phyloP scores from a whole-genome alignment of 2,329 filamentous ascomycete genomes.

The Verticillium albo-atrum region DNA sequence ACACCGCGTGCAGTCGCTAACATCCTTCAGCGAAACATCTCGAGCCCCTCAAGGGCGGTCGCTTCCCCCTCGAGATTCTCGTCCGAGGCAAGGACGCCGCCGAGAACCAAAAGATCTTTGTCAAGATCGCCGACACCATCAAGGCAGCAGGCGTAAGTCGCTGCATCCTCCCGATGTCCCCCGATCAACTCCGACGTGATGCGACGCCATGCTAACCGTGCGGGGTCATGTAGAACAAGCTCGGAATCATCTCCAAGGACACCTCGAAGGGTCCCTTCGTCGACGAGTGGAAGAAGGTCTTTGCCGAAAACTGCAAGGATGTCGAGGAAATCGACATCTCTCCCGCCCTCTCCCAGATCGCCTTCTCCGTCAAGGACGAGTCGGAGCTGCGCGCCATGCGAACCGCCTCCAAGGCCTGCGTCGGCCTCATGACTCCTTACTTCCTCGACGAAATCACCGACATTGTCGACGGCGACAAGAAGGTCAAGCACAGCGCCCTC shows the following conservation, averaged over 20 bases:
- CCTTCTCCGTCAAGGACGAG: constrained; percentile 92
- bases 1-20: background rate
- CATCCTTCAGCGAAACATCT: constrained; percentile 77
- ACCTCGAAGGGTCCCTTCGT: constrained; percentile 81
- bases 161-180: background rate
- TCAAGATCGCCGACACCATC: constrained; percentile 78
- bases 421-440: constrained; percentile 90
- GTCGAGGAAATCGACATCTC: constrained; percentile 85
- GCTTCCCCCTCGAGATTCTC: constrained; percentile 87
- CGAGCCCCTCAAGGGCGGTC: constrained; percentile 85
- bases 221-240: constrained; percentile 63
- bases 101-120: constrained; percentile 86
- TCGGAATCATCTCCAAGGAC: constrained; percentile 83
- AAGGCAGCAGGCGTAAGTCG: constrained; percentile 76
- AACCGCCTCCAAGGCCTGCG: constrained; percentile 89
- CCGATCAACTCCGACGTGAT: background rate
- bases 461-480: constrained; percentile 93
- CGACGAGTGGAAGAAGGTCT: constrained; percentile 91
- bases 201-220: constrained; percentile 3
- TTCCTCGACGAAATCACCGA: constrained; percentile 98
- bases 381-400: constrained; percentile 90
- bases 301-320: constrained; percentile 74
- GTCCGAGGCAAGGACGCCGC: constrained; percentile 88
- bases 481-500: constrained; percentile 83
- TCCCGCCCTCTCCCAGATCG: constrained; percentile 72